Conservation (phyloP, 345 rosid species). For the Eucalyptus viminalis region DNA sequence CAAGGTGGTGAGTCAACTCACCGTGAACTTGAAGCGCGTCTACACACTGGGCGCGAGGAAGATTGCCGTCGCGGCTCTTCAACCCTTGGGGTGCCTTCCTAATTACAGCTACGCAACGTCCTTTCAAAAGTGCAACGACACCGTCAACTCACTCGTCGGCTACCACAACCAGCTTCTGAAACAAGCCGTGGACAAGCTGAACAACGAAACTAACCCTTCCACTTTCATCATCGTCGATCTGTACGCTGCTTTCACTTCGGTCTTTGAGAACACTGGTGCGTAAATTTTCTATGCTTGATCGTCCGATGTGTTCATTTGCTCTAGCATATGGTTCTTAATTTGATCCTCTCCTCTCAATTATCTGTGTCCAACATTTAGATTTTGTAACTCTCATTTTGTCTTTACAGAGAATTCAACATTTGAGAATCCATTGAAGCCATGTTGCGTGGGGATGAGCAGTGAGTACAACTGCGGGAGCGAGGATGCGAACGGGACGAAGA, state of each 20-base stretch:
- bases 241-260: constrained; percentile 40
- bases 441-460: background rate
- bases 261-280: constrained; percentile 14
- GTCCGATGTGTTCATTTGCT: background rate
- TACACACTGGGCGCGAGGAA: constrained; percentile 46
- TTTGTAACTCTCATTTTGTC: background rate
- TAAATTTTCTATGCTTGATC: background rate
- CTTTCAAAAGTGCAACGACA: constrained; percentile 35
- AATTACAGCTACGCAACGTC: constrained; percentile 6
- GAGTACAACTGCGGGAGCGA: background rate
- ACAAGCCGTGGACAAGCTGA: constrained; percentile 35
- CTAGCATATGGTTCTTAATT: background rate
- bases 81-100: constrained; percentile 84
- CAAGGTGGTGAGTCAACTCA: constrained; percentile 39
- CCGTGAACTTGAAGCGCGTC: constrained; percentile 32
- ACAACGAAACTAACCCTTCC: constrained; percentile 17
- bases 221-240: constrained; percentile 47
- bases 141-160: constrained; percentile 15
- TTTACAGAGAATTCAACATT: constrained; percentile 20
- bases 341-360: background rate
- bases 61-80: constrained; percentile 30
- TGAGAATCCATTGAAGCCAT: constrained; percentile 39
- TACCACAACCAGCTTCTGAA: constrained; percentile 44
- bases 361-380: background rate
- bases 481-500: background rate